phyloP scores from a whole-genome alignment of 1,139 yeast species.

The Yarrowia galli region DNA sequence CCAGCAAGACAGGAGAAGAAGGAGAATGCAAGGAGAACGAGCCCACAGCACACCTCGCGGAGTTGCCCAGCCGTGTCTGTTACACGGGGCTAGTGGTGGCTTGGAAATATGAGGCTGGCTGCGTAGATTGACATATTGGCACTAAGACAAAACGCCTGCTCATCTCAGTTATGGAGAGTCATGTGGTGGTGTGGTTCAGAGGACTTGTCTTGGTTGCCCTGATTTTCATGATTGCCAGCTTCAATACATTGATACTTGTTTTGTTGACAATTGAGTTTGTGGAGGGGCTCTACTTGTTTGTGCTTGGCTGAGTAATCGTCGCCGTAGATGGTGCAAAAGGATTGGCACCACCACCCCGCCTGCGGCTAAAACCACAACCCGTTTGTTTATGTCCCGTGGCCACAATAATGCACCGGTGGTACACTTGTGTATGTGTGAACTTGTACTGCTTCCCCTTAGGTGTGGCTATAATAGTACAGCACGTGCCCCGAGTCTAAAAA shows the following conservation, averaged over 20 bases:
- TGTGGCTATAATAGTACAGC: conserved; percentile 30
- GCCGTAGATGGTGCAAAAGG: too few relatives aligned
- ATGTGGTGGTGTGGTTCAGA: background rate
- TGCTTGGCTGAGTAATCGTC: conserved; percentile 1
- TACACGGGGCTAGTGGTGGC: too few relatives aligned
- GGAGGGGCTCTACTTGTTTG: background rate
- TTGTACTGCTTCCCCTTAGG: background rate
- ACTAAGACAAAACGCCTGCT: too few relatives aligned
- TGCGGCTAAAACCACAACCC: too few relatives aligned
- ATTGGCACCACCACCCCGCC: too few relatives aligned
- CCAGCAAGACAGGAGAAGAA: conserved; percentile 24
- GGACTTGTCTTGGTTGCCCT: background rate
- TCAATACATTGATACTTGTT: too few relatives aligned
- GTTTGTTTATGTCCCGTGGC: conserved; percentile 3
- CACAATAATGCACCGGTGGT: background rate
- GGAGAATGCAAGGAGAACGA: conserved; percentile 11
- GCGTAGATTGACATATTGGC: background rate
- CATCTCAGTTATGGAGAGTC: too few relatives aligned
- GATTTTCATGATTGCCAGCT: background rate
- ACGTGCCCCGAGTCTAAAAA: conserved; percentile 24
- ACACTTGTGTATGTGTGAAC: too few relatives aligned
- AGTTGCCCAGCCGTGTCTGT: too few relatives aligned
- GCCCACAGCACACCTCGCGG: too few relatives aligned
- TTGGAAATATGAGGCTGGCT: background rate
- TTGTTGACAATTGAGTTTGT: background rate